Base-by-base conservation (phyloP, 2,329 filamentous ascomycete species). In the Didymella keratinophila region DNA sequence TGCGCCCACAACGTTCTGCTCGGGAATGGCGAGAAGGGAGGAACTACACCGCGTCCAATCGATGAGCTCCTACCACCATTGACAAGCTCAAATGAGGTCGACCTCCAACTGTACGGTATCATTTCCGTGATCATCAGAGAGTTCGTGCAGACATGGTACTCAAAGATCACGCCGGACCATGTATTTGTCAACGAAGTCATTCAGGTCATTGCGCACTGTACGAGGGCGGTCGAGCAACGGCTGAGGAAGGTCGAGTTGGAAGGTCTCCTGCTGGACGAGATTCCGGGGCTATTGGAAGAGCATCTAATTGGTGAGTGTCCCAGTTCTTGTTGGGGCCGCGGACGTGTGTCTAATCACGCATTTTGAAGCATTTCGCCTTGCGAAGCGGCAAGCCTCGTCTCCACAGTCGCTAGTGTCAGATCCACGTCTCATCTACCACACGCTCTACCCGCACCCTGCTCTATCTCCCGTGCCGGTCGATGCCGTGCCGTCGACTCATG, bases 101-200 rank as follows among this genome's bases (percentile, higher is more conserved):
- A 99, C 76, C 81, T 96, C 56, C 91, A 99, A 78, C 84, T 99
- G 4, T 99, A 98, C 75, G 94, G 92, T 27, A 86, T 98, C 60
- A 88, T 99, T 60, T 91, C 95, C 51, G 90, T 98, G 58, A 87
- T 98, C 61, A 83, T 97, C 69, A 88, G 91, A 71, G 93, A 97
- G 64, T 97, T 93, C 75, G 90, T 99, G 36, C 89, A 95, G 76
- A 88, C 87, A 30, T 99, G 95, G 95, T 99, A 99, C 80, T 84
- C 83, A 64, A 94, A 89, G 76, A 95, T 99, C 76, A 97, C 94
- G 1, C 87, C 92, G 3, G 94, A 99, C 78, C 90, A 93, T 73
- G 84, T 87, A 12, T 96, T 99, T 73, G 88, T 95, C 60, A 89
- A 90, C 66, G 93, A 97, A 79, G 85, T 97, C 57, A 84, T 98